Conservation (phyloP, 169 alveolate species). For the Cryptosporidium ubiquitum region DNA sequence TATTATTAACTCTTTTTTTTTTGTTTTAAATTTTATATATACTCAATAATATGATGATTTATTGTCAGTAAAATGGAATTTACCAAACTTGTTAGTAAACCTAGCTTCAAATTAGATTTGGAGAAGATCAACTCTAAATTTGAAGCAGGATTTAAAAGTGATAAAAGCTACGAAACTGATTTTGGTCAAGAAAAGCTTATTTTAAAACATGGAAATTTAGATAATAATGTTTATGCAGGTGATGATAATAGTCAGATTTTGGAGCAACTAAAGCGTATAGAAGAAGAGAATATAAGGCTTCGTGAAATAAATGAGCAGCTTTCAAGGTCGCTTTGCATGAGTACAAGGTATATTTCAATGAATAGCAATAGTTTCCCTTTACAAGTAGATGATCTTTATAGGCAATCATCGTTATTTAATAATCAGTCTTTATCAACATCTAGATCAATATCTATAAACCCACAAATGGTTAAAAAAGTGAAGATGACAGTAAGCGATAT, state of each 20-base stretch:
- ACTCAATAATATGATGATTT: background rate
- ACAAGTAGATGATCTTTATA: background rate
- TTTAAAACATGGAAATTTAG: background rate
- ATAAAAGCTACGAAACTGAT: background rate
- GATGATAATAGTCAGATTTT: background rate
- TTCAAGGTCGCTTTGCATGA: slow-evolving; percentile 50
- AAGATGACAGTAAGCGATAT: slow-evolving; percentile 45
- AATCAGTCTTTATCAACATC: background rate
- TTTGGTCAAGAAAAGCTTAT: background rate
- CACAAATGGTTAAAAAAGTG: background rate
- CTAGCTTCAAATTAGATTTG: slow-evolving; percentile 43
- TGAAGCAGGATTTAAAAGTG: background rate
- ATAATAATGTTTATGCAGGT: background rate
- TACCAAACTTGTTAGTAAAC: slow-evolving; percentile 43
- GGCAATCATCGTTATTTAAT: background rate
- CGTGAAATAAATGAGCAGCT: slow-evolving; percentile 67
- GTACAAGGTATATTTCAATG: slow-evolving; percentile 38
- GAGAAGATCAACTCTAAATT: background rate
- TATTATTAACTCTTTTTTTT: background rate
- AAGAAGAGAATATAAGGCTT: slow-evolving; percentile 63
- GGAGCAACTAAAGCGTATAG: slow-evolving; percentile 29
- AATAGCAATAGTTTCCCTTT: background rate
- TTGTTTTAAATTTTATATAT: background rate
- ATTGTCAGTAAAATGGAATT: slow-evolving; percentile 8
- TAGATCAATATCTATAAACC: background rate